Conservation (phyloP, 2,329 filamentous ascomycete genomes). For the Aspergillus sp. region DNA sequence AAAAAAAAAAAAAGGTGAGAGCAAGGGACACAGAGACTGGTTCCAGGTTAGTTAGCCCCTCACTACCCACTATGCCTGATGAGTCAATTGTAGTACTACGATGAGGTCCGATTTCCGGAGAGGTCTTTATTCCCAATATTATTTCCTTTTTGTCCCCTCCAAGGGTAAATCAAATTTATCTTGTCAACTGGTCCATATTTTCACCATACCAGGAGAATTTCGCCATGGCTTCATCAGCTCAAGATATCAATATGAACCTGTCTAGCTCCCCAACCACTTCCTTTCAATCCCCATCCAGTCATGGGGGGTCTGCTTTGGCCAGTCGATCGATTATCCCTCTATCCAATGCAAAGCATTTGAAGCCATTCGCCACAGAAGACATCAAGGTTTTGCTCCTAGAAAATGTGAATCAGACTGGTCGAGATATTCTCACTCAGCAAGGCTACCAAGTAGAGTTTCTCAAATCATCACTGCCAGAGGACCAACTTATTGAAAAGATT, state of each 20-base stretch:
- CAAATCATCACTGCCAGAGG: constrained; percentile 85
- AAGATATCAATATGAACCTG: constrained; percentile 51
- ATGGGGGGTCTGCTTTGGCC: constrained; percentile 44
- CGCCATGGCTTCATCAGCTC: constrained; percentile 17
- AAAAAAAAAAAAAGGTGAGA: too few relatives aligned
- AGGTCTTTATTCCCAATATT: too few relatives aligned
- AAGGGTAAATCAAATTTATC: neutral
- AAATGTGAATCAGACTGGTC: constrained; percentile 89
- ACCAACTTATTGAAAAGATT: constrained; percentile 95
- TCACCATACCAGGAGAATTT: constrained; percentile 2
- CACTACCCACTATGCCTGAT: too few relatives aligned
- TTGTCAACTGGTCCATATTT: constrained; percentile 2
- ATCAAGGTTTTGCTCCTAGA: constrained; percentile 95
- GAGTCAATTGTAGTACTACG: too few relatives aligned
- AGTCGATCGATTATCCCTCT: constrained; percentile 37
- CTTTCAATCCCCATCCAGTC: constrained; percentile 69
- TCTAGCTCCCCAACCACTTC: constrained; percentile 70
- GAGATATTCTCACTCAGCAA: constrained; percentile 74
- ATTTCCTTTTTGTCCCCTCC: too few relatives aligned
- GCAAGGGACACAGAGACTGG: too few relatives aligned
- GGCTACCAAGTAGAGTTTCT: constrained; percentile 94
- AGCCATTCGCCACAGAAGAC: constrained; percentile 92
- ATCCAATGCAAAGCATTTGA: constrained; percentile 66
- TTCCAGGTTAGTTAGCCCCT: too few relatives aligned
- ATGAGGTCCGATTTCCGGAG: neutral